Conservation (phyloP, 2,329 filamentous ascomycete genomes). For the Diaporthe capsici region DNA sequence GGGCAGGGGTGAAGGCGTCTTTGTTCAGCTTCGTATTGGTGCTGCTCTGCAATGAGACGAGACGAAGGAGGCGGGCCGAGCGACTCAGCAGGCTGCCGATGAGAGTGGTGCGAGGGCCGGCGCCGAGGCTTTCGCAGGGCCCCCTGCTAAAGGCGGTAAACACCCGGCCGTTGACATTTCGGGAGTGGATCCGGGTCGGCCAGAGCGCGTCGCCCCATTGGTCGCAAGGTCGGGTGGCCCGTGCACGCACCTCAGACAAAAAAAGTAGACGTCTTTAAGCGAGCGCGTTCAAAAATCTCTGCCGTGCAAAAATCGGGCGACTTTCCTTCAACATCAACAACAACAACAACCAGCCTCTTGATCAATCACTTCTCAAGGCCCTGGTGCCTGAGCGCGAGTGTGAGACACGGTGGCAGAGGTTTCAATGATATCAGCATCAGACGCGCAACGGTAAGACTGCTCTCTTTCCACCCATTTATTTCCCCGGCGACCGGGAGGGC, state of each 20-base stretch:
- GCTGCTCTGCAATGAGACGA: background rate
- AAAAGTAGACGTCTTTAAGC: background rate
- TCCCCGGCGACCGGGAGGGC: background rate
- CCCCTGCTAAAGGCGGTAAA: conserved; percentile 21
- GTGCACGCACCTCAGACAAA: conserved; percentile 29
- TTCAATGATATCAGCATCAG: background rate
- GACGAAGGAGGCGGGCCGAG: conserved; percentile 7
- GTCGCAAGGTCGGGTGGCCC: conserved; percentile 15
- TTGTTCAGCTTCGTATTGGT: background rate
- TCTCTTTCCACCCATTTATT: background rate
- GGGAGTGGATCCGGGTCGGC: conserved; percentile 19
- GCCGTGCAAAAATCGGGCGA: background rate
- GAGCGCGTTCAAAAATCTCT: conserved; percentile 25
- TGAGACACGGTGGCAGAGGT: background rate
- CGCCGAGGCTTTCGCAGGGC: conserved; percentile 2
- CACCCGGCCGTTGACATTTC: conserved; percentile 9
- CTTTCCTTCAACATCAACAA: conserved; percentile 1
- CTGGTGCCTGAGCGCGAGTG: background rate
- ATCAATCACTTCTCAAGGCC: conserved; percentile 6
- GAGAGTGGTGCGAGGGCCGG: conserved; percentile 1
- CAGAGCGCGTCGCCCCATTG: background rate
- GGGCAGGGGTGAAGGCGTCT: background rate
- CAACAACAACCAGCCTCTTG: background rate
- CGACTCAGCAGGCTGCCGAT: conserved; percentile 17
- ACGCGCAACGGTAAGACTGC: conserved; percentile 7